phyloP scores from a whole-genome alignment of 805 yeast genomes.

The Metschnikowia anglica region DNA sequence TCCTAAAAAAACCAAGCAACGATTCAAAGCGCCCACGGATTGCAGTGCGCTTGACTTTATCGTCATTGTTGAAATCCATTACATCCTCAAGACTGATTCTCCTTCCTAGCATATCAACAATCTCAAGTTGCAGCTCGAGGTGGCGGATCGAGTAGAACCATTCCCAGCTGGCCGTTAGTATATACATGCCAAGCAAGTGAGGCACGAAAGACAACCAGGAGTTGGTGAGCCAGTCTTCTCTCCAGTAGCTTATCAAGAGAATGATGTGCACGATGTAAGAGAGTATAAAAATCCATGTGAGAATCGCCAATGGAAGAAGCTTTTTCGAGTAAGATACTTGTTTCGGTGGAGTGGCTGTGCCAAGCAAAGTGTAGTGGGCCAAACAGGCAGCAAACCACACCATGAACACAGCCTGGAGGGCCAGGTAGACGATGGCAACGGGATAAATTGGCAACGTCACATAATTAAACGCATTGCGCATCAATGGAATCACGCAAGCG shows the following conservation, averaged over 20 bases:
- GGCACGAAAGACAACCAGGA: slow-evolving; percentile 50
- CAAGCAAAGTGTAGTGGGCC: slow-evolving; percentile 35
- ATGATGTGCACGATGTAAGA: slow-evolving; percentile 36
- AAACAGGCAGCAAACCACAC: slow-evolving; percentile 36
- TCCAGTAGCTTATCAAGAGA: slow-evolving; percentile 28
- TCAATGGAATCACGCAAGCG: slow-evolving; percentile 13
- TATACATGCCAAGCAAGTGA: slow-evolving; percentile 46
- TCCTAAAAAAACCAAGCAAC: slow-evolving; percentile 3
- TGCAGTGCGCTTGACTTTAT: slow-evolving; percentile 24
- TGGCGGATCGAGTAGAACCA: slow-evolving; percentile 58
- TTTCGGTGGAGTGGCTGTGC: slow-evolving; percentile 30
- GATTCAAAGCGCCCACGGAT: slow-evolving; percentile 36
- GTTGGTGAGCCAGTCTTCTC: slow-evolving; percentile 37
- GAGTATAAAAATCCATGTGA: slow-evolving; percentile 41
- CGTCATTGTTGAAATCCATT: slow-evolving; percentile 22
- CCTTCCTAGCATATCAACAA: slow-evolving; percentile 62
- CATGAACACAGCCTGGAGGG: slow-evolving; percentile 28
- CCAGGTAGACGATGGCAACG: slow-evolving; percentile 7
- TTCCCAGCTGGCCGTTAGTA: slow-evolving; percentile 61
- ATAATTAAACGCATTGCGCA: slow-evolving; percentile 13
- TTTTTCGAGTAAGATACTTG: slow-evolving; percentile 46
- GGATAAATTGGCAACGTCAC: slow-evolving; percentile 11
- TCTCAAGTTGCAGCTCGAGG: slow-evolving; percentile 50
- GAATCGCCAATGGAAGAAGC: slow-evolving; percentile 49
- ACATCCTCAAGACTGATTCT: slow-evolving; percentile 49